These are phyloP conservation scores for Penicilliopsis zonata DNA, from an alignment of 495 filamentous ascomycete genomes.

Conservation along the genomic window DNA sequence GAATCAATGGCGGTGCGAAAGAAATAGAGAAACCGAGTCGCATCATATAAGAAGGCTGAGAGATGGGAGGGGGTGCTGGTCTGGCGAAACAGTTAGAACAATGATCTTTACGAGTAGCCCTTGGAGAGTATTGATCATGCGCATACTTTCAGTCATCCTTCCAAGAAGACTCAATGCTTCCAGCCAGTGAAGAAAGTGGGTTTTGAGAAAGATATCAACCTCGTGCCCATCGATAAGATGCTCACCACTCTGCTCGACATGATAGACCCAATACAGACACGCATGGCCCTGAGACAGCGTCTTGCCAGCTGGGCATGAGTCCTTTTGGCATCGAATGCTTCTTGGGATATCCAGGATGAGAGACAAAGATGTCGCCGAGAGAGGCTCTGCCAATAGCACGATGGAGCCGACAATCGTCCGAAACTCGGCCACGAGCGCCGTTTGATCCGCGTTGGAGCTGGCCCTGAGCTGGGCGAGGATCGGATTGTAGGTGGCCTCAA, in stretches of 20 bases:
- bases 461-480: too few relatives aligned
- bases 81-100: background rate
- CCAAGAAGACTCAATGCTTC: conserved; percentile 8
- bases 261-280: conserved; percentile 17
- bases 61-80: conserved; percentile 1
- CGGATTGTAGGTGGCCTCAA: too few relatives aligned
- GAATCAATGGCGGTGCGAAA: conserved; percentile 10
- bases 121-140: conserved; percentile 1
- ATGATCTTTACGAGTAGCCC: too few relatives aligned
- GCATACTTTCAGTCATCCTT: conserved; percentile 4
- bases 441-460: too few relatives aligned
- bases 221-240: conserved; percentile 4
- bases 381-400: too few relatives aligned
- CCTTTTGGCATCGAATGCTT: too few relatives aligned
- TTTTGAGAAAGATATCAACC: conserved; percentile 9
- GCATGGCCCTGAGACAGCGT: too few relatives aligned
- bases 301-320: too few relatives aligned
- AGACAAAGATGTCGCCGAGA: too few relatives aligned
- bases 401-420: too few relatives aligned
- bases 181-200: conserved; percentile 12
- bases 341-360: too few relatives aligned
- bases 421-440: too few relatives aligned
- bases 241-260: conserved; percentile 8
- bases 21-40: conserved; percentile 9
- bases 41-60: conserved; percentile 13